Conservation (phyloP, 2,329 filamentous ascomycete species). For the Scolecobasidium constrictum region DNA sequence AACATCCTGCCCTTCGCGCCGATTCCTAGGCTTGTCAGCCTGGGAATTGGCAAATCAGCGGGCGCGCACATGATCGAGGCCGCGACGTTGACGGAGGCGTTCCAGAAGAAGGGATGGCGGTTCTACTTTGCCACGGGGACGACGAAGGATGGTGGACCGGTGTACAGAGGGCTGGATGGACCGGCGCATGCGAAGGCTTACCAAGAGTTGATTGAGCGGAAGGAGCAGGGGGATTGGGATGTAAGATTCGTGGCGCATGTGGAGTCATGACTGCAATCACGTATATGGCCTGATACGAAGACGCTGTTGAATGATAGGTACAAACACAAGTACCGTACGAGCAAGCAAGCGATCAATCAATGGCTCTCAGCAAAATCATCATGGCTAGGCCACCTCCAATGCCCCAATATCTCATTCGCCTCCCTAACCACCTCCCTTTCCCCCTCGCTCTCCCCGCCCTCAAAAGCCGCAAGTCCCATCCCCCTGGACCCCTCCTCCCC, state of each 20-base stretch:
- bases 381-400: neutral
- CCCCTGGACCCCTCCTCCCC: conserved; percentile 39
- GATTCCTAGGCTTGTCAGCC: conserved; percentile 8
- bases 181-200: conserved; percentile 12
- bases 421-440: conserved; percentile 40
- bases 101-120: neutral
- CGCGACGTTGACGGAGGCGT: conserved; percentile 1
- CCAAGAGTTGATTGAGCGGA: conserved; percentile 9
- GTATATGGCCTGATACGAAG: too few species aligned
- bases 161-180: conserved; percentile 8
- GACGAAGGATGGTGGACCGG: conserved; percentile 8
- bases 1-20: conserved; percentile 11
- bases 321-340: too few species aligned
- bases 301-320: too few species aligned
- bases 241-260: neutral
- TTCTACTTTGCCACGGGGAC: conserved; percentile 13
- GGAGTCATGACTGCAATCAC: neutral
- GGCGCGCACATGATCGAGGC: conserved; percentile 10
- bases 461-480: conserved; percentile 42
- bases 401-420: conserved; percentile 43
- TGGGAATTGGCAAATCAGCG: conserved; percentile 11
- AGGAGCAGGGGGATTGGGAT: conserved; percentile 12
- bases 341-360: too few species aligned
- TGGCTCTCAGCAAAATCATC: too few species aligned
- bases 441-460: conserved; percentile 34